Percentiles rank a stretch among this genome's conserved stretches.
Evolutionary conservation across 2,329 filamentous ascomycete species (phyloP).

Genomic region (Penicillium sp.): DNA sequence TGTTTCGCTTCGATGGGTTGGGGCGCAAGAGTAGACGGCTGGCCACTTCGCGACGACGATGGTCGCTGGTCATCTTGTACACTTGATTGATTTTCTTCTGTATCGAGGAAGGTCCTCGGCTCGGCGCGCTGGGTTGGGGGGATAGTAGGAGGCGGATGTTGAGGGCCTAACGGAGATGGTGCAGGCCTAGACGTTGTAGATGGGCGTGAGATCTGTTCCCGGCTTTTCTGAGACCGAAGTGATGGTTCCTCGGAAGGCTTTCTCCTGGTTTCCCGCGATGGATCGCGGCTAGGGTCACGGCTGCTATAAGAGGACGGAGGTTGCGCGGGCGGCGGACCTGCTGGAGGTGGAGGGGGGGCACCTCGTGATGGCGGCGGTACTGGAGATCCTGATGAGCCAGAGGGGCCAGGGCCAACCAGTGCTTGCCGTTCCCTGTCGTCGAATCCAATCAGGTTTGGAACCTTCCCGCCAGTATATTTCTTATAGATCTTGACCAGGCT

Average conservation of each 20-base stretch:
- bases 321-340: constrained; percentile 3
- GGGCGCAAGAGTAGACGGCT: constrained; percentile 20
- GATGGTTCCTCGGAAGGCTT: constrained; percentile 42
- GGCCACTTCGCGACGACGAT: constrained; percentile 34
- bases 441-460: constrained; percentile 81
- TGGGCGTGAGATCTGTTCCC: constrained; percentile 45
- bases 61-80: constrained; percentile 29
- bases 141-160: constrained; percentile 28
- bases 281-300: constrained; percentile 44
- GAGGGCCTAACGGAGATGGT: constrained; percentile 36
- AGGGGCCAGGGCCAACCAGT: constrained; percentile 61
- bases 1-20: constrained; percentile 13
- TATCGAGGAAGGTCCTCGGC: constrained; percentile 24
- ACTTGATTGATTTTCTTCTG: constrained; percentile 23
- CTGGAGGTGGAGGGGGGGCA: constrained; percentile 19
- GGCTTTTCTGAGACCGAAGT: constrained; percentile 42
- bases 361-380: constrained; percentile 30
- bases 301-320: constrained; percentile 36
- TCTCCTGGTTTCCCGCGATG: constrained; percentile 33
- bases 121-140: constrained; percentile 29
- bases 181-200: constrained; percentile 40
- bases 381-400: constrained; percentile 17
- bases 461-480: constrained; percentile 89
- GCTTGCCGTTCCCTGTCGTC: constrained; percentile 77
- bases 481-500: constrained; percentile 94